Conservation (phyloP, 1,284 basidiomycete genomes). For the Ganoderma sinense region DNA sequence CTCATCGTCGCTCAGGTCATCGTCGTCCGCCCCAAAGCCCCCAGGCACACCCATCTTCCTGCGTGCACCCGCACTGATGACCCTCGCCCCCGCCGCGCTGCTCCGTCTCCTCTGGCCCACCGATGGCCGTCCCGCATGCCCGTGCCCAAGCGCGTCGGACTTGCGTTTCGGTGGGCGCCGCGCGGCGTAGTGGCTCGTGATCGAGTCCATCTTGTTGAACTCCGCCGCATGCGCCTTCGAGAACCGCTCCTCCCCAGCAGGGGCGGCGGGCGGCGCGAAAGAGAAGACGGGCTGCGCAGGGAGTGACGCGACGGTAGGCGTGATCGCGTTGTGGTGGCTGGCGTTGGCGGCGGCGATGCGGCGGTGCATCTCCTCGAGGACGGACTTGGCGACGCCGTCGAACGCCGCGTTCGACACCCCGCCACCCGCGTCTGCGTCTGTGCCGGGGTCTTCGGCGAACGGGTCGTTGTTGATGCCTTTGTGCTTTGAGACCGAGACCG, state of each 20-base stretch:
- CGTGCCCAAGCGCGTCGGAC: slow-evolving; percentile 43
- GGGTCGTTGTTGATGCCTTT: neutral
- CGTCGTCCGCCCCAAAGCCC: slow-evolving; percentile 60
- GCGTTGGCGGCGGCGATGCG: slow-evolving; percentile 54
- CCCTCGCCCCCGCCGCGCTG: slow-evolving; percentile 47
- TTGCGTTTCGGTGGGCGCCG: slow-evolving; percentile 54
- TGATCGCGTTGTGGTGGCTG: slow-evolving; percentile 18
- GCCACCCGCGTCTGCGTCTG: neutral
- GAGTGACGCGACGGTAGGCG: slow-evolving; percentile 10
- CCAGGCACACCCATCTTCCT: slow-evolving; percentile 59
- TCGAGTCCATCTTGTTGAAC: slow-evolving; percentile 81
- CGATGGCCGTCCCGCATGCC: slow-evolving; percentile 34
- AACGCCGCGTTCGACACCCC: slow-evolving; percentile 66
- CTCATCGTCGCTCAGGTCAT: slow-evolving; percentile 49
- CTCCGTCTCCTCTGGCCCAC: slow-evolving; percentile 48
- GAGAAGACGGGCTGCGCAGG: neutral
- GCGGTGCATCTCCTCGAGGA: slow-evolving; percentile 82
- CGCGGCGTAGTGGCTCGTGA: slow-evolving; percentile 65
- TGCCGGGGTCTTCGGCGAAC: neutral
- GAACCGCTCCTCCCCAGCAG: slow-evolving; percentile 52
- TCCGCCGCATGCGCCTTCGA: slow-evolving; percentile 66
- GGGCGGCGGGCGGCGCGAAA: slow-evolving; percentile 3
- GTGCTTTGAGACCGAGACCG: neutral
- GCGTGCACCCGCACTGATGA: slow-evolving; percentile 56
- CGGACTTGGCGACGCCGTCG: slow-evolving; percentile 62